Percentiles rank a stretch among this genome's conserved stretches.
phyloP scores from a whole-genome alignment of 345 rosid genomes.

The Moringa oleifera region DNA sequence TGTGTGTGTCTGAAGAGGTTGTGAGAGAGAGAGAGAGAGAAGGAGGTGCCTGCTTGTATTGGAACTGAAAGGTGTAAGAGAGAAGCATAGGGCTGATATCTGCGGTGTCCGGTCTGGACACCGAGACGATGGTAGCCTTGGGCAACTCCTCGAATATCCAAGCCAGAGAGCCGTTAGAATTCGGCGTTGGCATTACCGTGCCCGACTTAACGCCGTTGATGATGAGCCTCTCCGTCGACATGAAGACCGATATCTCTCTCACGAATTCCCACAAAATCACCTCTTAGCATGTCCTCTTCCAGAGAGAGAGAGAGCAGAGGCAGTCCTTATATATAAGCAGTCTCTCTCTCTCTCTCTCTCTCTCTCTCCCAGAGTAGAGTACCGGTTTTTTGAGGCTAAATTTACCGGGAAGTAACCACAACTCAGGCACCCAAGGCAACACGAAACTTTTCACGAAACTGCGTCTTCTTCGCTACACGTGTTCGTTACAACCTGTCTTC shows the following conservation, averaged over 20 bases:
- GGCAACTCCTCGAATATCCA: slow-evolving; percentile 71
- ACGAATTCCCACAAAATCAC: not conserved
- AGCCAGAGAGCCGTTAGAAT: slow-evolving; percentile 4
- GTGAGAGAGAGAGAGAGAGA: not conserved
- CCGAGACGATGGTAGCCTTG: slow-evolving; percentile 53
- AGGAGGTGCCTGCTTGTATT: slow-evolving; percentile 69
- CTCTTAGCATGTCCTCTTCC: not conserved
- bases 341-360: slow-evolving; percentile 8
- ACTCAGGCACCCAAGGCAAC: not conserved
- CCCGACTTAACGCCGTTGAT: slow-evolving; percentile 20
- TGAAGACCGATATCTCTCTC: too few species aligned
- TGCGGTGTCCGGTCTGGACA: slow-evolving; percentile 65
- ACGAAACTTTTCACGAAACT: not conserved
- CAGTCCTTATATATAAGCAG: slow-evolving; percentile 5
- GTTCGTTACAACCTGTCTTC: accelerated
- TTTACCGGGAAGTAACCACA: slow-evolving; percentile 14
- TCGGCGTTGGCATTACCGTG: slow-evolving; percentile 10
- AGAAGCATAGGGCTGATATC: slow-evolving; percentile 89
- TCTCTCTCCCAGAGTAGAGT: slow-evolving; percentile 3
- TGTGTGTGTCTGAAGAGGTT: too few species aligned
- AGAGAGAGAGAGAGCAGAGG: slow-evolving; percentile 2
- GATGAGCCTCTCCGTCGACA: slow-evolving; percentile 59
- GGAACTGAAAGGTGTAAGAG: slow-evolving; percentile 74
- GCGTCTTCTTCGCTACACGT: too few species aligned
- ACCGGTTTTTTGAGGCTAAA: slow-evolving; percentile 3